Evolutionary conservation across 768 basidiomycete genomes (phyloP).

Genomic region (Boletus eberwhitei): DNA sequence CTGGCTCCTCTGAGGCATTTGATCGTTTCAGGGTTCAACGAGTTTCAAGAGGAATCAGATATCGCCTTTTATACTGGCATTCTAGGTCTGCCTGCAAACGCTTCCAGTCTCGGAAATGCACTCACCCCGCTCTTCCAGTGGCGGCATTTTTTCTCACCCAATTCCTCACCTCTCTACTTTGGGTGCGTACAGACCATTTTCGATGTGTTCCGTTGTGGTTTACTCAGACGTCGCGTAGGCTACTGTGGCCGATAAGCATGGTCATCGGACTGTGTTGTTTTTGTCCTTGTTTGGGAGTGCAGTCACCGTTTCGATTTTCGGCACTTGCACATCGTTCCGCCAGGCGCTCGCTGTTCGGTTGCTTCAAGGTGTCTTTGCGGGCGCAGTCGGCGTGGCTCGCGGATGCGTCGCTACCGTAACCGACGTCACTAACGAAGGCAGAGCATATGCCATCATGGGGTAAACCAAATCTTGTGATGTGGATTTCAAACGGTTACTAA

Average conservation of each 20-base stretch:
- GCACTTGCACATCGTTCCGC: slow-evolving; percentile 68
- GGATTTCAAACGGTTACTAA: slow-evolving; percentile 2
- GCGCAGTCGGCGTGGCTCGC: slow-evolving; percentile 92
- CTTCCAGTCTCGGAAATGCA: slow-evolving; percentile 8
- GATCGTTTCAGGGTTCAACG: slow-evolving; percentile 53
- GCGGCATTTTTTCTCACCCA: slow-evolving; percentile 92
- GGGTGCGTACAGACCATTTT: slow-evolving; percentile 48
- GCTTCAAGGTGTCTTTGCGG: slow-evolving; percentile 88
- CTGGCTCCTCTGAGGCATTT: slow-evolving; percentile 4
- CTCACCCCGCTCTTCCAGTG: slow-evolving; percentile 40
- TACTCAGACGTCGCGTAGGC: slow-evolving; percentile 45
- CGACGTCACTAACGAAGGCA: slow-evolving; percentile 87
- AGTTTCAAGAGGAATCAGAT: slow-evolving; percentile 72
- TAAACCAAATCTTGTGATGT: slow-evolving; percentile 23
- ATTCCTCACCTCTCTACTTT: slow-evolving; percentile 90
- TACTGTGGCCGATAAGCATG: slow-evolving; percentile 91
- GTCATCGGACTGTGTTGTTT: slow-evolving; percentile 78
- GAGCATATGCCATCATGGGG: slow-evolving; percentile 94
- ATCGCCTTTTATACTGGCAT: slow-evolving; percentile 90
- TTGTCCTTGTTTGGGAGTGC: slow-evolving; percentile 85
- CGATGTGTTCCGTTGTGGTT: background rate
- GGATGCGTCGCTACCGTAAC: slow-evolving; percentile 85
- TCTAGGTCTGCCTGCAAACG: slow-evolving; percentile 49
- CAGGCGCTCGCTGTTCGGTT: slow-evolving; percentile 86
- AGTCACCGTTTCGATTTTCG: slow-evolving; percentile 72